Percentiles rank a stretch among this genome's conserved stretches.
Evolutionary conservation across 2,329 filamentous ascomycete species (phyloP).

Genomic region (Thielaviopsis populi): DNA sequence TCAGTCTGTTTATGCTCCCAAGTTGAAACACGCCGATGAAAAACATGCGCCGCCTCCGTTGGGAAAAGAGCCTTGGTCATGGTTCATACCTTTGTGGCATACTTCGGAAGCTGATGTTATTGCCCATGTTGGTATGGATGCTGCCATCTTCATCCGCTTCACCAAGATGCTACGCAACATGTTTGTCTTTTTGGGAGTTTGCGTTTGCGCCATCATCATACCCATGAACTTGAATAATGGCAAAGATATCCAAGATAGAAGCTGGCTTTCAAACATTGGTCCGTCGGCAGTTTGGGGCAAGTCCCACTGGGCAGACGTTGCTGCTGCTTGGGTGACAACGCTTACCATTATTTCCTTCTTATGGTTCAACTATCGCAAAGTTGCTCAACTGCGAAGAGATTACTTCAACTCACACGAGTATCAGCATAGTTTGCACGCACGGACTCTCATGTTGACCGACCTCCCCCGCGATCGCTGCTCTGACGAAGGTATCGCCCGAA

Average conservation of each 20-base stretch:
- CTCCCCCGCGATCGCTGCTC: slow-evolving; percentile 61
- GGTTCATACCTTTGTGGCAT: slow-evolving; percentile 63
- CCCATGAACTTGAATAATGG: slow-evolving; percentile 53
- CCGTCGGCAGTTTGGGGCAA: slow-evolving; percentile 38
- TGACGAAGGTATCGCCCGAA: slow-evolving; percentile 73
- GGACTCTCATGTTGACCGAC: slow-evolving; percentile 54
- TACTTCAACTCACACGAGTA: slow-evolving; percentile 84
- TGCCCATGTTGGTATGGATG: slow-evolving; percentile 78
- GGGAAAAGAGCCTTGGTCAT: slow-evolving; percentile 75
- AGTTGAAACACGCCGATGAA: slow-evolving; percentile 80
- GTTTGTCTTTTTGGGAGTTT: slow-evolving; percentile 54
- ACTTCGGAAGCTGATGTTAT: slow-evolving; percentile 66
- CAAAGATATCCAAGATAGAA: slow-evolving; percentile 14
- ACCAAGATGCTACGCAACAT: slow-evolving; percentile 85
- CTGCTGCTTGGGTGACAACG: slow-evolving; percentile 52
- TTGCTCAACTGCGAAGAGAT: slow-evolving; percentile 53
- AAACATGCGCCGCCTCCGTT: slow-evolving; percentile 78
- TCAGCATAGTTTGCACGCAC: slow-evolving; percentile 69
- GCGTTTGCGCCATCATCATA: slow-evolving; percentile 64
- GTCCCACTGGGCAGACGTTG: slow-evolving; percentile 44
- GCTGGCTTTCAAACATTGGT: slow-evolving; percentile 45
- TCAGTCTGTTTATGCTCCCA: slow-evolving; percentile 83
- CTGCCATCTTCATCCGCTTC: slow-evolving; percentile 78
- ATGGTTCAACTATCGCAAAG: slow-evolving; percentile 76
- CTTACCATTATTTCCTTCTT: slow-evolving; percentile 64